These are phyloP conservation scores for Penicillium sp. DNA, from an alignment of 2,329 filamentous ascomycete species.

Conservation along the genomic window DNA sequence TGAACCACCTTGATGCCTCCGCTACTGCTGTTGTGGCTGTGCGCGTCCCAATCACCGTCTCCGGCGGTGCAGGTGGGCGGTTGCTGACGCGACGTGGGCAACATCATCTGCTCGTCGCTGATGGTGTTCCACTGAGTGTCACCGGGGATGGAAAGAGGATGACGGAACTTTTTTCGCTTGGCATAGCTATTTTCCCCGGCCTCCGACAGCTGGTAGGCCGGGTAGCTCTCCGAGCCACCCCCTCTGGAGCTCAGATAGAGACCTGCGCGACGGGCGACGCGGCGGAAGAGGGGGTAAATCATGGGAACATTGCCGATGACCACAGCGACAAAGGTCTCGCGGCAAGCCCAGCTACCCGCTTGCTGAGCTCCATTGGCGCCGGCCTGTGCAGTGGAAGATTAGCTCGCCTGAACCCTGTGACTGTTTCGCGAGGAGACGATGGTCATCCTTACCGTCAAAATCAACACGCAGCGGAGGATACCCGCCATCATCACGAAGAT, in stretches of 20 bases:
- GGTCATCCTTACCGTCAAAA: conserved; percentile 35
- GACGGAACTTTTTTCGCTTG: conserved; percentile 24
- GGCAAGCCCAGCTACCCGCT: conserved; percentile 41
- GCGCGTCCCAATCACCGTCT: conserved; percentile 17
- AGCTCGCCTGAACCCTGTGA: too few relatives aligned
- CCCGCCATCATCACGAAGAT: conserved; percentile 52
- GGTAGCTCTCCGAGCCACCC: conserved; percentile 19
- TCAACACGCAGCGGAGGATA: conserved; percentile 50
- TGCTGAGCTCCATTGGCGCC: conserved; percentile 36
- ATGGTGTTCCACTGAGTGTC: conserved; percentile 27
- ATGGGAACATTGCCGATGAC: conserved; percentile 41
- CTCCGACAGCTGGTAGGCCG: conserved; percentile 20
- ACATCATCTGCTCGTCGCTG: conserved; percentile 27
- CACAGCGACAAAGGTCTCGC: conserved; percentile 43
- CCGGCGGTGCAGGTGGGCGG: conserved; percentile 20
- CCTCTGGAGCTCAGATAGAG: conserved; percentile 19
- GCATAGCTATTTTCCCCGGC: conserved; percentile 11
- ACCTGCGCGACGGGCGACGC: conserved; percentile 22
- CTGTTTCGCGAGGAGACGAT: too few relatives aligned
- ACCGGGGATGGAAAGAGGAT: conserved; percentile 27
- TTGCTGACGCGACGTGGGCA: conserved; percentile 20
- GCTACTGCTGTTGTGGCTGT: conserved; percentile 12
- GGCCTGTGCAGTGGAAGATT: conserved; percentile 14
- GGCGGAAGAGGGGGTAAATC: conserved; percentile 35
- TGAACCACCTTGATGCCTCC: conserved; percentile 28